Evolutionary conservation across 257 asterid species (phyloP).

Genomic region (Solanum raphanifolium): DNA sequence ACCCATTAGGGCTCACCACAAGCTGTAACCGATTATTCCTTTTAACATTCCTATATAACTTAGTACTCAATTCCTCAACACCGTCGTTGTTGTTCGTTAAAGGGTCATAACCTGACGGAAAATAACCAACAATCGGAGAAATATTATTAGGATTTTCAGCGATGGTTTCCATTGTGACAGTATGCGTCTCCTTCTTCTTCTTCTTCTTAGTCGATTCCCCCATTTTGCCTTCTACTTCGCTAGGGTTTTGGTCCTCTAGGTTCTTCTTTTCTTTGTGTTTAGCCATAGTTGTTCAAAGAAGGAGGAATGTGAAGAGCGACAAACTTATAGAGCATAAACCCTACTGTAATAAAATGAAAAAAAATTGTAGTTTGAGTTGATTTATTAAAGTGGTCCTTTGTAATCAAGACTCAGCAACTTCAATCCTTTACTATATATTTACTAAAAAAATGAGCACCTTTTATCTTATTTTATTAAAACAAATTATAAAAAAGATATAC

Average conservation of each 20-base stretch:
- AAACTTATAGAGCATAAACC: not conserved
- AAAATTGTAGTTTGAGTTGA: not conserved
- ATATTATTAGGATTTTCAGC: constrained; percentile 28
- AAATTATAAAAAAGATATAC: no score
- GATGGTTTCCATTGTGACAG: constrained; percentile 25
- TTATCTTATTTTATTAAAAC: not conserved
- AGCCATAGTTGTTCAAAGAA: constrained; percentile 14
- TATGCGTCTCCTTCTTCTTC: not conserved
- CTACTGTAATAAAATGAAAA: not conserved
- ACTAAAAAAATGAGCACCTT: not conserved
- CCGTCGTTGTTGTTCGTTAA: not conserved
- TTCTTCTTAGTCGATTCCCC: not conserved
- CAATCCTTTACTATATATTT: not conserved
- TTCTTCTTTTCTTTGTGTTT: not conserved
- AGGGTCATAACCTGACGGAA: constrained; percentile 59
- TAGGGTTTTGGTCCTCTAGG: not conserved
- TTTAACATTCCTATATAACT: constrained; percentile 29
- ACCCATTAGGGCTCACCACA: constrained; percentile 41
- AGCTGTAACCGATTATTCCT: constrained; percentile 45
- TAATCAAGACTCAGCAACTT: not conserved
- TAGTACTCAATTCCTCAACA: not conserved
- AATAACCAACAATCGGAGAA: constrained; percentile 60
- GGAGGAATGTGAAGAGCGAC: not conserved
- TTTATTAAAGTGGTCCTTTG: not conserved
- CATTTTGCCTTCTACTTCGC: not conserved